Evolutionary conservation across 331 rosid genomes (phyloP).

Genomic region (Malus hybrid): DNA sequence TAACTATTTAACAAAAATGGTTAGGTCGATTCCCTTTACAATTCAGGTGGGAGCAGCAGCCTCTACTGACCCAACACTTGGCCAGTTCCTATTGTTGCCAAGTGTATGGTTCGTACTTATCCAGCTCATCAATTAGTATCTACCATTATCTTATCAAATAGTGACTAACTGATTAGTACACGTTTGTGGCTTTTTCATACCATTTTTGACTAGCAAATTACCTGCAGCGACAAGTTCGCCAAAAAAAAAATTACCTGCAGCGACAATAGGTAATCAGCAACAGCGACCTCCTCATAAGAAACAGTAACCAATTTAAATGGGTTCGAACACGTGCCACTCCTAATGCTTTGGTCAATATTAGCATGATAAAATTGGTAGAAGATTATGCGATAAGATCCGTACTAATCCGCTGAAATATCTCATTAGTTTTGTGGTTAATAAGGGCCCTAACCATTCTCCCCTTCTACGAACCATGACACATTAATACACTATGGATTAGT

Average conservation of each 20-base stretch:
- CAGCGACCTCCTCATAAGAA: background rate
- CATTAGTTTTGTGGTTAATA: background rate
- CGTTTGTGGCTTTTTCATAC: background rate
- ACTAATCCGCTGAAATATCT: slow-evolving; percentile 3
- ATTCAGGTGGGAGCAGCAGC: background rate
- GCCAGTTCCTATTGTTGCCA: background rate
- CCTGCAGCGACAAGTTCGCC: background rate
- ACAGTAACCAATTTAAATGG: background rate
- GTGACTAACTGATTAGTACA: background rate
- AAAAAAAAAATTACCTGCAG: background rate
- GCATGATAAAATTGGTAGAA: background rate
- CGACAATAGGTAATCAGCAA: background rate
- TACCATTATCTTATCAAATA: background rate
- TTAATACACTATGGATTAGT: background rate
- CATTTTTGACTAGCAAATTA: background rate
- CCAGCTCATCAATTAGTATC: background rate
- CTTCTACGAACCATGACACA: slow-evolving; percentile 30
- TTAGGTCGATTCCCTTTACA: too few relatives aligned
- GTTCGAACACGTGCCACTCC: slow-evolving; percentile 21
- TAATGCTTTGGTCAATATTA: slow-evolving; percentile 28
- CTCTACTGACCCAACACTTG: background rate
- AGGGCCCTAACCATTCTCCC: slow-evolving; percentile 25
- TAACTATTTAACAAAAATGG: too few relatives aligned
- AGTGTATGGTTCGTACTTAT: background rate
- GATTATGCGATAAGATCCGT: background rate